Evolutionary conservation across 768 basidiomycete species (phyloP).

Genomic region (Hygrophorus russula): DNA sequence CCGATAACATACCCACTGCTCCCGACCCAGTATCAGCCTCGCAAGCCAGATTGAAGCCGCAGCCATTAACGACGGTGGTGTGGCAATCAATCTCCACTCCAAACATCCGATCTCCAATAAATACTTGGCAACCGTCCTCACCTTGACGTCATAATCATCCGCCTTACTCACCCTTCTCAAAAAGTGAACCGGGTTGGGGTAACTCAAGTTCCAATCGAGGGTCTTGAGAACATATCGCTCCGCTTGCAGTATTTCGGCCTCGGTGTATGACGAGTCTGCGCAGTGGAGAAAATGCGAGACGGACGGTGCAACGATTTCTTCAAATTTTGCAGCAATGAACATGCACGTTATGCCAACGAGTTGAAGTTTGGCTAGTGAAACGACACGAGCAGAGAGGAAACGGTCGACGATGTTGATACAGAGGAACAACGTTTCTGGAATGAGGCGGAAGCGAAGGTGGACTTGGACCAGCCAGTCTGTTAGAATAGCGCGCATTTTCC

Average conservation of each 20-base stretch:
- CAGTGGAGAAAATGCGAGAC: conserved; percentile 83
- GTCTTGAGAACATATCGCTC: conserved; percentile 92
- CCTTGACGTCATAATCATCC: conserved; percentile 89
- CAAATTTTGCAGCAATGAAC: conserved; percentile 91
- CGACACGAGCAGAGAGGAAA: conserved; percentile 64
- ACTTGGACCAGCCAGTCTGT: conserved; percentile 97
- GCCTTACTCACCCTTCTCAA: conserved; percentile 90
- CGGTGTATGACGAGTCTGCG: conserved; percentile 80
- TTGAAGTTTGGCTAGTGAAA: conserved; percentile 89
- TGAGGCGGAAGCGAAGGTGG: conserved; percentile 82
- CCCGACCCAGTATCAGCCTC: conserved; percentile 65
- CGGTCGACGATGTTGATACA: conserved; percentile 88
- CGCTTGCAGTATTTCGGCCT: conserved; percentile 52
- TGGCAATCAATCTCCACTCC: conserved; percentile 75
- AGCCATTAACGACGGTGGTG: conserved; percentile 78
- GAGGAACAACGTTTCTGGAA: conserved; percentile 93
- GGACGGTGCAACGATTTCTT: conserved; percentile 89
- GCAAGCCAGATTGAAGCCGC: conserved; percentile 90
- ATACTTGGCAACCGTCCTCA: conserved; percentile 88
- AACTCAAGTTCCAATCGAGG: conserved; percentile 85
- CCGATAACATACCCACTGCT: conserved; percentile 69
- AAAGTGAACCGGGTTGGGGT: conserved; percentile 92
- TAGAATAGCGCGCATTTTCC: conserved; percentile 93
- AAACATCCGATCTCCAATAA: conserved; percentile 85
- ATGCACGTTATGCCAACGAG: conserved; percentile 91